Evolutionary conservation across 2,329 filamentous ascomycete genomes (phyloP).

Genomic region (Emericellopsis atlantica): DNA sequence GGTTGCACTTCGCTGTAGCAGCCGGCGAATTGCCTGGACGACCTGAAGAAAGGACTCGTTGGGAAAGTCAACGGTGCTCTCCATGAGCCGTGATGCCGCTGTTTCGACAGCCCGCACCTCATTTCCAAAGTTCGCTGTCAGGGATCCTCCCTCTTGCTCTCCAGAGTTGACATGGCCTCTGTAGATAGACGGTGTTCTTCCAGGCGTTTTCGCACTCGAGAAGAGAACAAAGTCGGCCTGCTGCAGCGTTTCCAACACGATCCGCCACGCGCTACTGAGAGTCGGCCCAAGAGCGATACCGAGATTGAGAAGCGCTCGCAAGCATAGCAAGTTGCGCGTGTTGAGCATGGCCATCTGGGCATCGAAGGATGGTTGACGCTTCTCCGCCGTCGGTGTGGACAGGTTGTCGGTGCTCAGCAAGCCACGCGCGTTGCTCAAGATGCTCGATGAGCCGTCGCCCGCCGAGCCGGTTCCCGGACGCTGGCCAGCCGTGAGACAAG

Average conservation of each 20-base stretch:
- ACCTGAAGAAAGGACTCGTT: conserved; percentile 71
- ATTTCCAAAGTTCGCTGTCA: conserved; percentile 56
- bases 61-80: conserved; percentile 85
- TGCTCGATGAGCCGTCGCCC: conserved; percentile 36
- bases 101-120: conserved; percentile 85
- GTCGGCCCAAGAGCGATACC: conserved; percentile 91
- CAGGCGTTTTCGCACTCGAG: conserved; percentile 42
- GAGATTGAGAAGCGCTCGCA: conserved; percentile 84
- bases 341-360: conserved; percentile 47
- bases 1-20: conserved; percentile 38
- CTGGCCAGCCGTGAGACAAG: conserved; percentile 39
- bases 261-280: conserved; percentile 73
- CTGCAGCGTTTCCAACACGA: conserved; percentile 82
- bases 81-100: conserved; percentile 74
- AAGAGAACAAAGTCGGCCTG: conserved; percentile 84
- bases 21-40: conserved; percentile 58
- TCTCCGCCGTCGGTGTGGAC: conserved; percentile 18
- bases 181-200: conserved; percentile 32
- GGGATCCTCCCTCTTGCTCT: conserved; percentile 35
- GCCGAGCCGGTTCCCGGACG: conserved; percentile 29
- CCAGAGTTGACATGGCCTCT: conserved; percentile 31
- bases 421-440: conserved; percentile 59
- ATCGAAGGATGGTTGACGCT: conserved; percentile 42
- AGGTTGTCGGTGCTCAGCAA: conserved; percentile 63
- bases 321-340: conserved; percentile 78